These are phyloP conservation scores for Diaporthe sp. DNA, from an alignment of 2,329 filamentous ascomycete genomes.

Conservation along the genomic window DNA sequence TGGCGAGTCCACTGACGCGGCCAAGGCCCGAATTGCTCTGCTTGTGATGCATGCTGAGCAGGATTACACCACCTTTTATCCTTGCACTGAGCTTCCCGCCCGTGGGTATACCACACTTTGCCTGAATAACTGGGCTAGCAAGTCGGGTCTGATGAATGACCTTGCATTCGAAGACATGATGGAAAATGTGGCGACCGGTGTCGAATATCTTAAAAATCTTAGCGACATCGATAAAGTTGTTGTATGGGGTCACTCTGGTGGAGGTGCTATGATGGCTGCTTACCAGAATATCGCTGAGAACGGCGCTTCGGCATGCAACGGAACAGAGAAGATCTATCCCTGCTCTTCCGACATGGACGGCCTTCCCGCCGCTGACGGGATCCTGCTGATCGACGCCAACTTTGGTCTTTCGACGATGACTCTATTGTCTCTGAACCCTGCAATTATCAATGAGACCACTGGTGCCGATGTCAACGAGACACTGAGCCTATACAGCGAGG, in stretches of 20 bases:
- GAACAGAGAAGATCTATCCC: constrained; percentile 41
- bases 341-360: constrained; percentile 37
- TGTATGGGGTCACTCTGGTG: constrained; percentile 33
- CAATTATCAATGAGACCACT: constrained; percentile 38
- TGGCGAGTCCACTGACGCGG: not conserved
- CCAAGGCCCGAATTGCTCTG: constrained; percentile 35
- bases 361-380: constrained; percentile 39
- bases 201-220: constrained; percentile 39
- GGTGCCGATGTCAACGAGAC: constrained; percentile 32
- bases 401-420: constrained; percentile 42
- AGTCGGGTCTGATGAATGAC: constrained; percentile 39
- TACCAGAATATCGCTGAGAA: constrained; percentile 43
- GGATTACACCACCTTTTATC: constrained; percentile 40
- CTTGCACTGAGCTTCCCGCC: constrained; percentile 38
- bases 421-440: constrained; percentile 39
- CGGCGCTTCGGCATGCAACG: constrained; percentile 39
- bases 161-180: constrained; percentile 41
- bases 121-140: constrained; percentile 40
- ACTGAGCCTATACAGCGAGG: constrained; percentile 35
- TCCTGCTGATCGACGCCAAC: constrained; percentile 39
- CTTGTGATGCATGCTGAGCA: constrained; percentile 42
- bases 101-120: constrained; percentile 41
- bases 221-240: constrained; percentile 30
- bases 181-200: constrained; percentile 32
- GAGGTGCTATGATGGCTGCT: constrained; percentile 41